These are phyloP conservation scores for Chaetomiaceae sp. DNA, from an alignment of 2,329 filamentous ascomycete species.

Conservation along the genomic window DNA sequence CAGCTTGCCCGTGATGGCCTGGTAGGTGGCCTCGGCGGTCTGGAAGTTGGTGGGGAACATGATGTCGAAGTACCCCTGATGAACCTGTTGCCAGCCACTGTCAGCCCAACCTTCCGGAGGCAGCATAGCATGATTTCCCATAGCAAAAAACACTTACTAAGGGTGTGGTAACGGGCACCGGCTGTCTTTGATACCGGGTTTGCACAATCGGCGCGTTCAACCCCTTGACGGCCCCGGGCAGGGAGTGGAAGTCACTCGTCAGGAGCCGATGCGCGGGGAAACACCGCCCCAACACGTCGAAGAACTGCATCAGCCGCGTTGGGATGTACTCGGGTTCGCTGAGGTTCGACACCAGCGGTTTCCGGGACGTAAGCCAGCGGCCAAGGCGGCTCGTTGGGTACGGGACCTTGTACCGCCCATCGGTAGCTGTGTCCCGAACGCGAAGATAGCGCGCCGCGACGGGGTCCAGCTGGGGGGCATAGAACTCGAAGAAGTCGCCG, in stretches of 20 bases:
- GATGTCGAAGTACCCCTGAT: constrained; percentile 98
- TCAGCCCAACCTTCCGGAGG: not conserved
- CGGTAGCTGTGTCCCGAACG: constrained; percentile 72
- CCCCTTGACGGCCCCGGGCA: constrained; percentile 77
- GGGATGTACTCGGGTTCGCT: constrained; percentile 88
- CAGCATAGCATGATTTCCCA: not conserved
- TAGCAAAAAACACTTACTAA: constrained; percentile 53
- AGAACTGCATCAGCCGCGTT: constrained; percentile 93
- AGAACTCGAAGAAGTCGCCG: constrained; percentile 95
- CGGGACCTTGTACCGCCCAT: constrained; percentile 57
- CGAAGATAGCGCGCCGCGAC: constrained; percentile 75
- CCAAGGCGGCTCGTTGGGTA: constrained; percentile 48
- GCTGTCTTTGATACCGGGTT: constrained; percentile 80
- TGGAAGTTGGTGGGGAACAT: constrained; percentile 95
- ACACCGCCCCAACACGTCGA: constrained; percentile 78
- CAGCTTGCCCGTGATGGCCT: constrained; percentile 85
- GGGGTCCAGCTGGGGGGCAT: constrained; percentile 72
- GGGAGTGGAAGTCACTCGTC: constrained; percentile 80
- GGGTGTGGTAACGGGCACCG: constrained; percentile 83
- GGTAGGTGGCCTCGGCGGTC: constrained; percentile 86
- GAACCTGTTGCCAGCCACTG: constrained; percentile 54
- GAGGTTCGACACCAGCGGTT: constrained; percentile 70
- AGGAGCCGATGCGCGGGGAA: constrained; percentile 88
- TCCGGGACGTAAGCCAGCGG: constrained; percentile 53
- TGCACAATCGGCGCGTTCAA: constrained; percentile 94